Evolutionary conservation across 169 alveolate genomes (phyloP).

Genomic region (Eimeria zaria): DNA sequence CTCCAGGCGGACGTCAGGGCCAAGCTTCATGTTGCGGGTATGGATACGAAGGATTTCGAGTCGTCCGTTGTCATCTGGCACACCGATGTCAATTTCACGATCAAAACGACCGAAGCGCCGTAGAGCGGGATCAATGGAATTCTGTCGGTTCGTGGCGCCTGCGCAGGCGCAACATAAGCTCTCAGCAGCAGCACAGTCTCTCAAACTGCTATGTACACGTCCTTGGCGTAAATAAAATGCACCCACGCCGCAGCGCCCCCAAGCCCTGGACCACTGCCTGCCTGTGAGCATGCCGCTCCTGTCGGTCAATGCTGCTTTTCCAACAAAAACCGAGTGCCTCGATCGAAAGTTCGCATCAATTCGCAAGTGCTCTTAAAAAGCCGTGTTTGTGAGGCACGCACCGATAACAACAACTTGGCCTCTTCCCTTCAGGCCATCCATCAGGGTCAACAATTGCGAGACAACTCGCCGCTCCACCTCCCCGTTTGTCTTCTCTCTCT

Average conservation of each 20-base stretch:
- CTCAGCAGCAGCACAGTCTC: conserved; percentile 98
- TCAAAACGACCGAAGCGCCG: conserved; percentile 99
- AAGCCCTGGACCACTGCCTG: not conserved
- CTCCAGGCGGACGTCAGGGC: conserved; percentile 99
- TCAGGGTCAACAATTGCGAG: conserved; percentile 98
- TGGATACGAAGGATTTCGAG: conserved; percentile 99
- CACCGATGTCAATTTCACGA: conserved; percentile 99
- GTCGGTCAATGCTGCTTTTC: not conserved
- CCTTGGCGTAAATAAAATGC: conserved; percentile 97
- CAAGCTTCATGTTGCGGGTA: conserved; percentile 99
- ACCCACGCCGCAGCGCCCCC: conserved; percentile 93
- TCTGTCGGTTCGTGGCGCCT: conserved; percentile 99
- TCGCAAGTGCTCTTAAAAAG: not conserved
- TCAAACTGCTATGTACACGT: conserved; percentile 81
- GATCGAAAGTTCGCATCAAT: too few relatives aligned
- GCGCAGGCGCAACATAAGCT: not conserved
- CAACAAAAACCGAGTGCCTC: not conserved
- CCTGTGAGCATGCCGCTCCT: not conserved
- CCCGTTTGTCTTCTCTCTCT: conserved; percentile 99
- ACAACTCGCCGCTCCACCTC: conserved; percentile 99
- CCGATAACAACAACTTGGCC: conserved; percentile 99
- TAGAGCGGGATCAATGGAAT: conserved; percentile 99
- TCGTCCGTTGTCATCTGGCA: conserved; percentile 99
- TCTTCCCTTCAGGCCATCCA: conserved; percentile 99
- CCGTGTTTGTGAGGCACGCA: not conserved